phyloP scores from a whole-genome alignment of 1,139 yeast genomes.

The Diutina ranongensis region DNA sequence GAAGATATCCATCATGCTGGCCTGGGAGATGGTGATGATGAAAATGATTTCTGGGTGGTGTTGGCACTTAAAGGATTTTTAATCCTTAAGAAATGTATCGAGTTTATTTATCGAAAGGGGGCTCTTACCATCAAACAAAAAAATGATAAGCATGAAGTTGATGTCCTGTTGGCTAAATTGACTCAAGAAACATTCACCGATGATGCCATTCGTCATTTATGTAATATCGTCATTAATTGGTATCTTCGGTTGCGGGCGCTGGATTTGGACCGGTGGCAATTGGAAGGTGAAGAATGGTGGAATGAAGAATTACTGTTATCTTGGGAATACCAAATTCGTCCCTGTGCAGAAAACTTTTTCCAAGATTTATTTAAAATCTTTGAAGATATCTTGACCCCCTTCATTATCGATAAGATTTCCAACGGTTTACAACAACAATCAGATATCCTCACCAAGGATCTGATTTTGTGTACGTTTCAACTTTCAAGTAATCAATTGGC shows the following conservation, averaged over 20 bases:
- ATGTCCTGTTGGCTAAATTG: slow-evolving; percentile 41
- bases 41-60: slow-evolving; percentile 60
- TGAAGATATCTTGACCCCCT: slow-evolving; percentile 48
- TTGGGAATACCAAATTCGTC: slow-evolving; percentile 78
- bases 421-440: slow-evolving; percentile 27
- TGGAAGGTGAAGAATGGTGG: slow-evolving; percentile 90
- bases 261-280: slow-evolving; percentile 71
- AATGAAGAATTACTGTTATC: slow-evolving; percentile 66
- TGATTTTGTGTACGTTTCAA: slow-evolving; percentile 74
- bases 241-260: slow-evolving; percentile 62
- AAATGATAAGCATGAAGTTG: slow-evolving; percentile 51
- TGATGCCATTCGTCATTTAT: slow-evolving; percentile 41
- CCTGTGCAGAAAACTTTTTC: slow-evolving; percentile 80
- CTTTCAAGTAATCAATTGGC: slow-evolving; percentile 58
- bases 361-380: slow-evolving; percentile 62
- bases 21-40: slow-evolving; percentile 21
- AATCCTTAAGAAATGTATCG: slow-evolving; percentile 53
- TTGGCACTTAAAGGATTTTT: slow-evolving; percentile 61
- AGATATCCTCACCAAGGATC: slow-evolving; percentile 60
- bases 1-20: slow-evolving; percentile 32
- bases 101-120: slow-evolving; percentile 54
- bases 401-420: slow-evolving; percentile 54
- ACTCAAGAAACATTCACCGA: slow-evolving; percentile 46
- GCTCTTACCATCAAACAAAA: slow-evolving; percentile 54
- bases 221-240: slow-evolving; percentile 58